These are phyloP conservation scores for Apiotrichum gracile DNA, from an alignment of 1,284 basidiomycete genomes.

Conservation along the genomic window DNA sequence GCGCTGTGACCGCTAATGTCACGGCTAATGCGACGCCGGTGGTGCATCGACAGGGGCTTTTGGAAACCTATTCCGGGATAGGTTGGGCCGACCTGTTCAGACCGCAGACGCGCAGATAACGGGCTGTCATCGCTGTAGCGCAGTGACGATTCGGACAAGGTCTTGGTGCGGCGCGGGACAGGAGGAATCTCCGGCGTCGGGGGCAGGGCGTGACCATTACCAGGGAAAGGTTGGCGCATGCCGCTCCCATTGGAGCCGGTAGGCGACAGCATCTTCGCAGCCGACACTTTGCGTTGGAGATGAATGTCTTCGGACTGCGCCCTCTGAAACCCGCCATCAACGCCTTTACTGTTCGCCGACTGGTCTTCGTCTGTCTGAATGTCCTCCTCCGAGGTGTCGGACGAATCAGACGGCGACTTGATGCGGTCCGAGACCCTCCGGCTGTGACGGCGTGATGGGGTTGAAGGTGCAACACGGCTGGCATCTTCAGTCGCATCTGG, in stretches of 20 bases:
- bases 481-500: background rate
- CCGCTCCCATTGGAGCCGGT: background rate
- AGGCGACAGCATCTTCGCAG: background rate
- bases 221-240: background rate
- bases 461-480: background rate
- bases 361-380: constrained; percentile 1
- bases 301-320: background rate
- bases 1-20: constrained; percentile 22
- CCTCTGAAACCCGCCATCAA: background rate
- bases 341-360: background rate
- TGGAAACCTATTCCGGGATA: constrained; percentile 23
- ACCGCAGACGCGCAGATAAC: constrained; percentile 20
- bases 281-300: background rate
- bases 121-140: constrained; percentile 21
- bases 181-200: constrained; percentile 3
- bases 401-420: constrained; percentile 38
- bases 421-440: constrained; percentile 29
- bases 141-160: constrained; percentile 23
- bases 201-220: constrained; percentile 1
- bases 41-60: constrained; percentile 24
- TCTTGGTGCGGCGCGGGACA: constrained; percentile 25
- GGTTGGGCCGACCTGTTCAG: constrained; percentile 25
- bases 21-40: constrained; percentile 18
- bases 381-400: constrained; percentile 28
- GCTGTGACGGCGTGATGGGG: background rate